Conservation (phyloP, 257 asterid species). For the Perilla frutescens region DNA sequence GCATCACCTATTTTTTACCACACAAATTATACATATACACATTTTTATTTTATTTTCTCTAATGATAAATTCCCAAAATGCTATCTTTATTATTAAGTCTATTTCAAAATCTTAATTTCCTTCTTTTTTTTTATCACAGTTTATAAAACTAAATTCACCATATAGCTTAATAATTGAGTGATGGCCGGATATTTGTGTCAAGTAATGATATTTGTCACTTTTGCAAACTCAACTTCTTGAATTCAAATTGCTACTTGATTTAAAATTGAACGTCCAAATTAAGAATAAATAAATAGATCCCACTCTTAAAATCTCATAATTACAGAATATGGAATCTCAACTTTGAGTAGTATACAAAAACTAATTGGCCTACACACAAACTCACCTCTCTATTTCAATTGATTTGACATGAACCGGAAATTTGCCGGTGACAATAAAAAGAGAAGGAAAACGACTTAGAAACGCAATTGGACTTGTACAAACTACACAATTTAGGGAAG, state of each 20-base stretch:
- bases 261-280: neutral
- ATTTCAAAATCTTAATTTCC: too few relatives aligned
- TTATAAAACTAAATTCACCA: too few relatives aligned
- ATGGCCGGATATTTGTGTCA: too few relatives aligned
- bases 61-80: too few relatives aligned
- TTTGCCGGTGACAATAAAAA: neutral
- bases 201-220: too few relatives aligned
- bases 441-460: constrained; percentile 1
- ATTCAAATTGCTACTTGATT: neutral
- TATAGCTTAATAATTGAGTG: too few relatives aligned
- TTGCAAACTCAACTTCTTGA: too few relatives aligned
- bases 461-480: neutral
- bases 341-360: neutral
- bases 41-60: too few relatives aligned
- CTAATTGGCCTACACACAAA: neutral
- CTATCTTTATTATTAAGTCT: too few relatives aligned
- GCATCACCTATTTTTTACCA: too few relatives aligned
- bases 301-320: neutral
- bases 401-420: constrained; percentile 16
- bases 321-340: constrained; percentile 9
- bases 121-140: too few relatives aligned
- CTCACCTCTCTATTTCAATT: constrained; percentile 5
- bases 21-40: too few relatives aligned
- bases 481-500: neutral
- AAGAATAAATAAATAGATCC: neutral